Evolutionary conservation across 352 stramenopile genomes (phyloP).

Genomic region (Phytophthora litchii): DNA sequence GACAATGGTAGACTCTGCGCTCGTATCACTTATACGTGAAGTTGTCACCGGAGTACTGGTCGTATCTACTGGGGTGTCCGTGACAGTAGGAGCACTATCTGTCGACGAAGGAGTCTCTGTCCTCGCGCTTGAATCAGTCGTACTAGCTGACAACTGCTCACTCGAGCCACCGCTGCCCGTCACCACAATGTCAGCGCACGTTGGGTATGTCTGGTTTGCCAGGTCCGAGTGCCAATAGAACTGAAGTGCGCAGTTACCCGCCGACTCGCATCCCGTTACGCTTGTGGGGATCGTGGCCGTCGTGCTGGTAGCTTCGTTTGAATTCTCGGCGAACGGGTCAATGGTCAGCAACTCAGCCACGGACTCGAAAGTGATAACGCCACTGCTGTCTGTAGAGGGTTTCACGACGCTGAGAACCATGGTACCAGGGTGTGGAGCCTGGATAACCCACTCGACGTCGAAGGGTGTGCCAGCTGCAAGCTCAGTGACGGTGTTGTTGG

Average conservation of each 20-base stretch:
- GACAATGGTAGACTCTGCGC: background rate
- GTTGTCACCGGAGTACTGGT: constrained; percentile 5
- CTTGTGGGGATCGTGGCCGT: constrained; percentile 47
- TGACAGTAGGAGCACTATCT: background rate
- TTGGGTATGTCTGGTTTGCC: constrained; percentile 67
- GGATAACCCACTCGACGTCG: constrained; percentile 55
- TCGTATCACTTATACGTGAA: constrained; percentile 1
- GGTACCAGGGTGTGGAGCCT: constrained; percentile 59
- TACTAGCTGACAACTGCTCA: background rate
- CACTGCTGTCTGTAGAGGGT: constrained; percentile 37
- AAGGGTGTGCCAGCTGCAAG: constrained; percentile 49
- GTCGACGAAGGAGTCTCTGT: background rate
- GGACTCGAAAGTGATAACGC: constrained; percentile 53
- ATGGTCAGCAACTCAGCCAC: constrained; percentile 34
- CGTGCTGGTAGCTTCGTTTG: constrained; percentile 12
- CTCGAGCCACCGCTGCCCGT: constrained; percentile 22
- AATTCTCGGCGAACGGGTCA: constrained; percentile 29
- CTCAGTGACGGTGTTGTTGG: constrained; percentile 45
- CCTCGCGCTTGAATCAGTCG: background rate
- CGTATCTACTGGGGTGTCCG: background rate
- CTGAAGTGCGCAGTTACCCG: constrained; percentile 56
- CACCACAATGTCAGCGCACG: constrained; percentile 57
- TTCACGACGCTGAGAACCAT: constrained; percentile 66
- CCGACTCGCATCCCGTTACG: constrained; percentile 47
- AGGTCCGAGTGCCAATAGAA: constrained; percentile 71